Percentiles rank a stretch among this genome's conserved stretches.
phyloP scores from a whole-genome alignment of 306 rosid genomes.

The Cercis canadensis region DNA sequence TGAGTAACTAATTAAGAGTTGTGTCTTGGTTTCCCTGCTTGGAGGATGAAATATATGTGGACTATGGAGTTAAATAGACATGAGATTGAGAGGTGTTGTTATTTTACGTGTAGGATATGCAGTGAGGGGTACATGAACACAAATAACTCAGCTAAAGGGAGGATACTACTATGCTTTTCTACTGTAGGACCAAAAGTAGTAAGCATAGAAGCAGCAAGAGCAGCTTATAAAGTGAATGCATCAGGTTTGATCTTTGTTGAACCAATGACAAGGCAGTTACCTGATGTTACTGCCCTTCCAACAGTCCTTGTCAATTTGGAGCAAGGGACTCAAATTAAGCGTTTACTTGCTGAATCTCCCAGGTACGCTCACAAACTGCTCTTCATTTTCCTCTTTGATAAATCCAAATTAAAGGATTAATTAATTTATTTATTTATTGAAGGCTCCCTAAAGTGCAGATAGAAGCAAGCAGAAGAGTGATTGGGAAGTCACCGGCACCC shows the following conservation, averaged over 20 bases:
- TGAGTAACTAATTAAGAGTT: not conserved
- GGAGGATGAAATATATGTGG: too few species aligned
- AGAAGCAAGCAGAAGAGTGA: slow-evolving; percentile 26
- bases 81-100: not conserved
- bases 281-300: slow-evolving; percentile 45
- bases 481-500: slow-evolving; percentile 49
- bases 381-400: not conserved
- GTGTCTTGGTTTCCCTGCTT: not conserved
- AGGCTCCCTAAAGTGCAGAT: slow-evolving; percentile 43
- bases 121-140: slow-evolving; percentile 11
- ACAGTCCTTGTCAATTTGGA: slow-evolving; percentile 44
- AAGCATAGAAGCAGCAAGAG: slow-evolving; percentile 37
- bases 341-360: slow-evolving; percentile 42
- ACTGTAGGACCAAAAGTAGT: slow-evolving; percentile 35
- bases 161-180: slow-evolving; percentile 54
- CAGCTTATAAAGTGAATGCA: slow-evolving; percentile 44
- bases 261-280: slow-evolving; percentile 38
- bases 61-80: too few species aligned
- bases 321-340: slow-evolving; percentile 46
- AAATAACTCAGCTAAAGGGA: slow-evolving; percentile 36
- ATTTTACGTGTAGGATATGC: slow-evolving; percentile 44
- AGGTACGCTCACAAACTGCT: slow-evolving; percentile 16
- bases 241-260: slow-evolving; percentile 51
- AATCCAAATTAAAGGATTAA: too few species aligned
- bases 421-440: not conserved